These are phyloP conservation scores for Geranomyces variabilis DNA, from an alignment of 192 early-diverging fungal species.

Conservation along the genomic window DNA sequence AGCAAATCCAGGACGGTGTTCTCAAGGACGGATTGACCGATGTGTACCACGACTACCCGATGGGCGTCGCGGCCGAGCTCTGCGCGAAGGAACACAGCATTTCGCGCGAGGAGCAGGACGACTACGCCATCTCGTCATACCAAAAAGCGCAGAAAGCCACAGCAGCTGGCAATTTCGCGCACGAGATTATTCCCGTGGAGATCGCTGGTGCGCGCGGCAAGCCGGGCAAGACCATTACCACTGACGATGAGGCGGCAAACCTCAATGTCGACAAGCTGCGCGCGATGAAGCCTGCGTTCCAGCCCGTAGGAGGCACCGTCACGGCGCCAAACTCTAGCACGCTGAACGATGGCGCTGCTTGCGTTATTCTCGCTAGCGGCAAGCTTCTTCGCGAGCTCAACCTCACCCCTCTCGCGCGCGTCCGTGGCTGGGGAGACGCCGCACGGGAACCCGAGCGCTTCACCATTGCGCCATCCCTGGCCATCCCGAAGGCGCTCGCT, in stretches of 20 bases:
- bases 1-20: conserved; percentile 74
- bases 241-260: conserved; percentile 83
- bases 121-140: conserved; percentile 83
- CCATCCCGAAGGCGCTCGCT: conserved; percentile 88
- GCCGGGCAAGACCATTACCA: conserved; percentile 74
- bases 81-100: conserved; percentile 79
- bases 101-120: conserved; percentile 85
- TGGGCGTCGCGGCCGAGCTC: conserved; percentile 63
- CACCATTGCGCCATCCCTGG: conserved; percentile 90
- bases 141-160: conserved; percentile 85
- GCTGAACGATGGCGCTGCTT: conserved; percentile 93
- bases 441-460: conserved; percentile 89
- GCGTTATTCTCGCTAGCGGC: conserved; percentile 81
- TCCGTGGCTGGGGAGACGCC: conserved; percentile 88
- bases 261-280: conserved; percentile 85
- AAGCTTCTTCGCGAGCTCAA: conserved; percentile 73
- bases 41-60: conserved; percentile 52
- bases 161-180: conserved; percentile 74
- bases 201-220: conserved; percentile 81
- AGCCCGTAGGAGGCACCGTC: conserved; percentile 80
- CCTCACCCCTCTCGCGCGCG: conserved; percentile 82
- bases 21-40: conserved; percentile 65
- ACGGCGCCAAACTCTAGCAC: conserved; percentile 93
- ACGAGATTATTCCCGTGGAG: conserved; percentile 84
- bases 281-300: conserved; percentile 86